These are phyloP conservation scores for Grosmannia serpens DNA, from an alignment of 2,329 filamentous ascomycete genomes.

Conservation along the genomic window DNA sequence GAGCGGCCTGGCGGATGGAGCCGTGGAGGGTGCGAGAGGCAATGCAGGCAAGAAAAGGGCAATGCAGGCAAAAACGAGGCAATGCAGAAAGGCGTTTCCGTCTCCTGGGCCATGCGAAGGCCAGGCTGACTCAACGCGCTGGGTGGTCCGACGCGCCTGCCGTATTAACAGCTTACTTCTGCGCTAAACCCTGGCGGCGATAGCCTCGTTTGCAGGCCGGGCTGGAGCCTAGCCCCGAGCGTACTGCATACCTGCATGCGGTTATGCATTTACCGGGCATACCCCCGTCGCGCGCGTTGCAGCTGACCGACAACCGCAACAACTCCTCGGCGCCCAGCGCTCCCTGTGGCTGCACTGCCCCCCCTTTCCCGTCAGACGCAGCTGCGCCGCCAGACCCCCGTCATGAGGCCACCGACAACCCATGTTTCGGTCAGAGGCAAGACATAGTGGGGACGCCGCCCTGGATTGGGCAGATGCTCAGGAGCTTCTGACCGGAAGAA, in stretches of 20 bases:
- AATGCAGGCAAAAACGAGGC: background rate
- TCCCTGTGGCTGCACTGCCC: too few relatives aligned
- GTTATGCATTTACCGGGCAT: background rate
- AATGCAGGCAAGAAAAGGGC: background rate
- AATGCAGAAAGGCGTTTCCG: background rate
- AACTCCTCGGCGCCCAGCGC: too few relatives aligned
- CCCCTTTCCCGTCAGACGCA: too few relatives aligned
- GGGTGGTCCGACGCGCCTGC: constrained; percentile 1
- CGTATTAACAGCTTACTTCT: background rate
- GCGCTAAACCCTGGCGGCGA: background rate
- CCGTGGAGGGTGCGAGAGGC: background rate
- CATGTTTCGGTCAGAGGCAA: background rate
- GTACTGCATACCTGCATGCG: background rate
- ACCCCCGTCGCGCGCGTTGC: too few relatives aligned
- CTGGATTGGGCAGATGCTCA: background rate
- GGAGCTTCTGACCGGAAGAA: background rate
- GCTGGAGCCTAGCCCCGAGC: background rate
- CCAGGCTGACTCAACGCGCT: constrained; percentile 1
- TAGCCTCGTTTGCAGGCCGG: background rate
- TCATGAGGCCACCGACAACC: too few relatives aligned
- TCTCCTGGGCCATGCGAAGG: background rate
- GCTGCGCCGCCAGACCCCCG: too few relatives aligned
- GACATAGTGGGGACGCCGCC: background rate
- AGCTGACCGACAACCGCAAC: too few relatives aligned
- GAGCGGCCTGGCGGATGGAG: background rate